Evolutionary conservation across 164 flowering plant genomes (phyloP), one percentile per base, ranked within the genome.

Genomic region (Liquidambar formosana): DNA sequence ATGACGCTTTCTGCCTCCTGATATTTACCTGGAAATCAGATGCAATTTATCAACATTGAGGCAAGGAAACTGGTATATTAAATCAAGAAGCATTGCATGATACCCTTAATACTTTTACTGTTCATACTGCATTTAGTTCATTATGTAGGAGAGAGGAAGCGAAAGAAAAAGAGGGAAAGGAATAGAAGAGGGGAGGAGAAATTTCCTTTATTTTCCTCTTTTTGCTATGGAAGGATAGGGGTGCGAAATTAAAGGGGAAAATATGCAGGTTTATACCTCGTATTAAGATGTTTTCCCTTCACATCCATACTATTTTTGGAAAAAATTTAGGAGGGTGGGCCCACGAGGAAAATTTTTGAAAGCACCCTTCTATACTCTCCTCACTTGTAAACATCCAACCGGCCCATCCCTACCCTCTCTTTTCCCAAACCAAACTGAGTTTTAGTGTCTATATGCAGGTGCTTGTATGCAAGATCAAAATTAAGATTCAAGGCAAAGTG

Each of bases 1-100:
- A 91, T 77, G 14, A 91, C 69, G 44, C 70, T 74, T 75, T 89
- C 88, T 66, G 92, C 89, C 65, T 85, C 90, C 69, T 65, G 76
- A 76, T 83, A 76, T 78, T 81, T 87, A 9, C 97, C 97, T 94
- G 88, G 18, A 41, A 53, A 21, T 19, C 16, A 49, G 46, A 16
- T 51, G 48, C n/a, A 23, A 10, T 26, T n/a, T 60, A 63, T 41
- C 21, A 71, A 14, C 0, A 44, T 14, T 8, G 27, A 61, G 18
- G 45, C 23, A n/a, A 54, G 25, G 25, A 46, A 68, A 38, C 28
- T 18, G 3, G 44, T 45, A 25, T 23, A 18, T 4, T n/a, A 28
- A 65, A 65, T 9, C 12, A 25, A 47, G 45, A n/a, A 65, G 57
- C 28, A 44, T 45, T 3, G 14, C n/a, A 54, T 22, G 19, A 19